Base-by-base conservation (phyloP, 495 filamentous ascomycete species). In the Tirmania nivea region DNA sequence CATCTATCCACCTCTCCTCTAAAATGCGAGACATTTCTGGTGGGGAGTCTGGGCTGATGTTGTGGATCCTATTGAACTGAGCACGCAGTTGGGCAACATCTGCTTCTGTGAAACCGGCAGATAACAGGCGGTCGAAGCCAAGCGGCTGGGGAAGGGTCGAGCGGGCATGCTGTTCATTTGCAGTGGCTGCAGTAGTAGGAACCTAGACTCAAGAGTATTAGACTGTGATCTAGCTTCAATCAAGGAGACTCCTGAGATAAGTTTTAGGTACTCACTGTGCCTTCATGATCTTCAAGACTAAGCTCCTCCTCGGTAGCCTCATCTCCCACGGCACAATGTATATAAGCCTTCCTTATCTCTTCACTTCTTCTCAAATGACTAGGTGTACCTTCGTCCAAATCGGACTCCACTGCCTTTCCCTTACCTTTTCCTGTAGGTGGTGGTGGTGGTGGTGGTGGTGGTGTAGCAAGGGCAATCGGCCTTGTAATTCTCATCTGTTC, bases 1-100 rank as follows among this genome's bases (percentile, higher is more conserved):
- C 78, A 55, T 97, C 90, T 59, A 97, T 81, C 90, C 90, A 97
- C 10, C 80, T 71, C 57, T 97, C 89, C 62, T 97, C 90, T 56
- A 95, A 65, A 53, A 71, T 67, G 6, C 78, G 73, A 42, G 83
- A 61, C 53, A 74, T 73, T 20, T 80, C 56, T 54, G 74, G 63
- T 57, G 73, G 66, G 72, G 65, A 10, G 65, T 66, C 59, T 68
- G 65, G 4, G 74, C 71, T 49, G 68, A 71, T 50, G 25, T 59
- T 59, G 34, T 90, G 84, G 51, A 89, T 75, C 34, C 79, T 77
- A 36, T 81, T 74, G 69, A 95, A 95, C 65, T 94, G 88, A 10
- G 83, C 74, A 19, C 90, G 79, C 16, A 97, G 75, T 48, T 78
- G 74, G 34, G 83, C 76, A 11, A 97, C 78, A 61, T 97, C 90